These are phyloP conservation scores for Elsinoe necatrix DNA, from an alignment of 2,329 filamentous ascomycete species.

Conservation along the genomic window DNA sequence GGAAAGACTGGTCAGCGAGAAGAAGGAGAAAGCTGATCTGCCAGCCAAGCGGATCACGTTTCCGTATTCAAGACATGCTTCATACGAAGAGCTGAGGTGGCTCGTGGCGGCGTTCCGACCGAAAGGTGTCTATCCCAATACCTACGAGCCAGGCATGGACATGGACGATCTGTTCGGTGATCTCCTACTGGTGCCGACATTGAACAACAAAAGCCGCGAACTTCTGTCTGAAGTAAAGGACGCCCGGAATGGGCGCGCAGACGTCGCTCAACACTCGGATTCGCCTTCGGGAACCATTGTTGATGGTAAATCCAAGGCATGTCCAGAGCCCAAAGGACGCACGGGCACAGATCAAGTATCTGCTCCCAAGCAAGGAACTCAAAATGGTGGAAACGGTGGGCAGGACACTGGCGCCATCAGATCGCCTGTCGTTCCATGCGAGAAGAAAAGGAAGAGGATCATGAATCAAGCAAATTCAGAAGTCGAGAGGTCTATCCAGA, in stretches of 20 bases:
- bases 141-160: slow-evolving; percentile 56
- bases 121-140: slow-evolving; percentile 62
- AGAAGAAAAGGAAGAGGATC: neutral
- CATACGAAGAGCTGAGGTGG: slow-evolving; percentile 67
- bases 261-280: neutral
- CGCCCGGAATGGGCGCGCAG: neutral
- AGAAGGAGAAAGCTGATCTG: slow-evolving; percentile 18
- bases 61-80: slow-evolving; percentile 84
- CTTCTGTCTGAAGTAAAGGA: neutral
- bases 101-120: slow-evolving; percentile 62
- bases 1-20: slow-evolving; percentile 25
- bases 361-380: too few species aligned
- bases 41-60: slow-evolving; percentile 44
- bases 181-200: slow-evolving; percentile 24
- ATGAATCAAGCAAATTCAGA: neutral
- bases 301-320: neutral
- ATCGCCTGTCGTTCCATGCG: too few species aligned
- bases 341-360: too few species aligned
- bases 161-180: slow-evolving; percentile 64
- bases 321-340: too few species aligned
- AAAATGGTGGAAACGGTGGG: too few species aligned
- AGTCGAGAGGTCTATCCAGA: slow-evolving; percentile 13
- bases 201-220: neutral
- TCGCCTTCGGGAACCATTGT: too few species aligned
- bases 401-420: too few species aligned